Conservation (phyloP, 345 rosid species). For the Citrus reticulata region DNA sequence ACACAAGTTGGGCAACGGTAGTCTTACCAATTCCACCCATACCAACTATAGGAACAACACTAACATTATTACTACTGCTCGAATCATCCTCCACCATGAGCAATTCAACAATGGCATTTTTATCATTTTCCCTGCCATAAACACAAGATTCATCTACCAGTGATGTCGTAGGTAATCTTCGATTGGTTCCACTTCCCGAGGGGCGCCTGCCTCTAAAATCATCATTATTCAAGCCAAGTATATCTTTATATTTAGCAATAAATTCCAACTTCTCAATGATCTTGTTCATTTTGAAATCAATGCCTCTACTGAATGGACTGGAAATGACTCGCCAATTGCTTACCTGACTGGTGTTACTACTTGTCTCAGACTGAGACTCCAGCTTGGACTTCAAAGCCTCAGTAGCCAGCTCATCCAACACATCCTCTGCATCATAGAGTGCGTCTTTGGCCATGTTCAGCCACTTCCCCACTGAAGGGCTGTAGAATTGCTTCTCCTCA, state of each 20-base stretch:
- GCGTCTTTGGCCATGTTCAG: conserved; percentile 10
- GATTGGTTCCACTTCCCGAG: neutral
- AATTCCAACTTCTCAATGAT: conserved; percentile 11
- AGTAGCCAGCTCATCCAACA: conserved; percentile 13
- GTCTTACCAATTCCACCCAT: conserved; percentile 22
- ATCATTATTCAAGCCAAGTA: conserved; percentile 12
- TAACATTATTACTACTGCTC: neutral
- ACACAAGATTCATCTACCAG: conserved; percentile 20
- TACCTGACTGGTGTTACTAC: neutral
- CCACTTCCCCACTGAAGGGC: conserved; percentile 7
- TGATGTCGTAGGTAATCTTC: conserved; percentile 19
- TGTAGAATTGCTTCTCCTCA: conserved; percentile 7
- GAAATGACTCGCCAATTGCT: conserved; percentile 8
- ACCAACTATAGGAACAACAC: conserved; percentile 28
- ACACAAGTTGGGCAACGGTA: conserved; percentile 8
- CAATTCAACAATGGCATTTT: conserved; percentile 5
- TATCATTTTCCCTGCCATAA: conserved; percentile 27
- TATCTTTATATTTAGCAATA: conserved; percentile 20
- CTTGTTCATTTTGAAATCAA: neutral
- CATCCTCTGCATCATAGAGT: conserved; percentile 19
- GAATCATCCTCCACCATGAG: neutral
- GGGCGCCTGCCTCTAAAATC: neutral
- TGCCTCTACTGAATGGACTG: conserved; percentile 5
- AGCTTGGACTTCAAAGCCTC: conserved; percentile 9
- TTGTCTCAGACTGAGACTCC: neutral